Conservation (phyloP, 202 grass and related monocot species). For the Setaria italica region DNA sequence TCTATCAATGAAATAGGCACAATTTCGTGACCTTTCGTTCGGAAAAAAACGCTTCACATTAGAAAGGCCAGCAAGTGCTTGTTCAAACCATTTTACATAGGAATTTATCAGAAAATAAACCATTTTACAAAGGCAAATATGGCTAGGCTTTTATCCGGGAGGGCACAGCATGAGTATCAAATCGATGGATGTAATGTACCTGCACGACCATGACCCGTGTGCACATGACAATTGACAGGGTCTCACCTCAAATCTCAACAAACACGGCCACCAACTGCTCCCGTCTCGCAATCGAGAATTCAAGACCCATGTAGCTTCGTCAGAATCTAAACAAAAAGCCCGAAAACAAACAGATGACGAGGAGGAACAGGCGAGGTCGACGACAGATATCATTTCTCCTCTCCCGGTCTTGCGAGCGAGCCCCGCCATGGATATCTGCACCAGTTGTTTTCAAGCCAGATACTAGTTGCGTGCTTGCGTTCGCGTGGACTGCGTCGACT, state of each 20-base stretch:
- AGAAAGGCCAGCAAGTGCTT: neutral
- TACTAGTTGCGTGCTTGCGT: neutral
- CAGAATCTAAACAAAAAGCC: slow-evolving; percentile 23
- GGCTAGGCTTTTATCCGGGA: neutral
- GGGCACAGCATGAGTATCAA: neutral
- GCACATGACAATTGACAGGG: slow-evolving; percentile 9
- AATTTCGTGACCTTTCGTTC: no score
- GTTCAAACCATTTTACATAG: neutral
- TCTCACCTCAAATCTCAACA: neutral
- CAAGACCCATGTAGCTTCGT: neutral
- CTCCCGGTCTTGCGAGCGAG: neutral
- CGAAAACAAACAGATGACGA: neutral
- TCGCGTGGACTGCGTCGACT: slow-evolving; percentile 44
- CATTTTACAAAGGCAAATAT: neutral
- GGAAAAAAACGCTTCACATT: neutral
- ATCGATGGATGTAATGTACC: neutral
- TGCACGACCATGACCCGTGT: neutral
- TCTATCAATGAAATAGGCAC: no score
- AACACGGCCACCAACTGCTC: slow-evolving; percentile 2
- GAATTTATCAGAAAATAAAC: neutral
- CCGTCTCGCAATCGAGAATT: neutral
- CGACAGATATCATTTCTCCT: neutral
- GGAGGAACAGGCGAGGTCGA: neutral
- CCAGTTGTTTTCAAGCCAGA: neutral
- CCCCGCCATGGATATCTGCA: slow-evolving; percentile 4